Base-by-base conservation (phyloP, 139 green algal genomes). In the Edaphochlamys debaryana region DNA sequence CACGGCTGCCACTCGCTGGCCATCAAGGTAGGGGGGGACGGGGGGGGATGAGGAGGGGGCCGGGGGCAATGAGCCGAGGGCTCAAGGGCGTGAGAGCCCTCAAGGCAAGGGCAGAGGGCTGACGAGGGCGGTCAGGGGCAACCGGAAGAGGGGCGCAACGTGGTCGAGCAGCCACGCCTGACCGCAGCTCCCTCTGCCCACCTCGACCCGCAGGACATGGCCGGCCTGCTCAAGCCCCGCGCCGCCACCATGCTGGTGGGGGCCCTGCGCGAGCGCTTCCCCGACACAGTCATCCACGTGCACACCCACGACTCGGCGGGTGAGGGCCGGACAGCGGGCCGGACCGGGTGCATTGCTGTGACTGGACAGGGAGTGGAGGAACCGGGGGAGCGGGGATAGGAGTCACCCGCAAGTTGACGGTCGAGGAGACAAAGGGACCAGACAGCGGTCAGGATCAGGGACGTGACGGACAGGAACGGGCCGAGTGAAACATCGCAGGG, bases 261-360 rank as follows among this genome's bases (percentile, higher is more conserved):
- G 9, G 92, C 94, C 9, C 89, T 98, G 75, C 80, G 95, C 11
- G 84, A 88, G 48, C 84, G 90, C 34, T 97, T 95, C 90, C 96
- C 95, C 37, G 86, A 97, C 74, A 40, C 95, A 11, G 86, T 91
- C 29, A 95, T 98, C 63, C 93, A 96, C 82, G 91, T 98, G 45
- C 96, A 98, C 88, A 98, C 96, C n/a, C 96, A 99, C 87, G 96
- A 99, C 93, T 96, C 94, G 30, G 94, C 96, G 29, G 89, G 88
- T 74, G 87, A 71, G 41, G 79, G 94, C 96, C 23, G 88, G 88
- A 68, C 87, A 73, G 38, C 73, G 67, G 41, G 82, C 86, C 38
- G 89, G 86, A n/a, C n/a, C n/a, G n/a, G n/a, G n/a, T n/a, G n/a
- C n/a, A n/a, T n/a, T n/a, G n/a, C n/a, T n/a, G n/a, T n/a, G n/a